Evolutionary conservation across 345 rosid genomes (phyloP).

Genomic region (Erucastrum elatum): DNA sequence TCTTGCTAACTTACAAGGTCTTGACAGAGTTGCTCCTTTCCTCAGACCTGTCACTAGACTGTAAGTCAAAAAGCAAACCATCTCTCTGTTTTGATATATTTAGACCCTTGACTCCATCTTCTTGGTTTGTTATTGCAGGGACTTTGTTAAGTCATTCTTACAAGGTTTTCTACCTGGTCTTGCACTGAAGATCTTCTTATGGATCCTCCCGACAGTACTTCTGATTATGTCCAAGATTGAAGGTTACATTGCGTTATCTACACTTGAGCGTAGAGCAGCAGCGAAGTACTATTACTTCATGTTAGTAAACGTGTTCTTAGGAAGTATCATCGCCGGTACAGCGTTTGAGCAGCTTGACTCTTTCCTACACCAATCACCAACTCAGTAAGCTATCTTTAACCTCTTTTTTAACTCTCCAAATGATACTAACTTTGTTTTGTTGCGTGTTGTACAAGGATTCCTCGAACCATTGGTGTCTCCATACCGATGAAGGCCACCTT

Average conservation of each 20-base stretch:
- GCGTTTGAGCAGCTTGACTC: slow-evolving; percentile 87
- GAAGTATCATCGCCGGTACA: slow-evolving; percentile 91
- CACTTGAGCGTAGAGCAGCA: slow-evolving; percentile 78
- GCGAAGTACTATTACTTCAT: slow-evolving; percentile 92
- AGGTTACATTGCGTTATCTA: slow-evolving; percentile 79
- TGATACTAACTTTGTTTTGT: neutral
- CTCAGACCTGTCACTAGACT: slow-evolving; percentile 85
- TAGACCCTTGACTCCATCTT: neutral
- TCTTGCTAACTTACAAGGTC: slow-evolving; percentile 94
- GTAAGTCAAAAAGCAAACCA: slow-evolving; percentile 50
- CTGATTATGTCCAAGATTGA: slow-evolving; percentile 95
- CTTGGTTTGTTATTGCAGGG: slow-evolving; percentile 50
- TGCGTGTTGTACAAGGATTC: slow-evolving; percentile 64
- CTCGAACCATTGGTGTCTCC: slow-evolving; percentile 92
- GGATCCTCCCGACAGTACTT: slow-evolving; percentile 67
- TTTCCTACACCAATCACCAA: slow-evolving; percentile 87
- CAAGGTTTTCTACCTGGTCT: slow-evolving; percentile 98
- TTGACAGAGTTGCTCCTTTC: slow-evolving; percentile 88
- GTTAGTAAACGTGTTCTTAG: slow-evolving; percentile 96
- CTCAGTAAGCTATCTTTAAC: slow-evolving; percentile 58
- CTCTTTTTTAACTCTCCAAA: neutral
- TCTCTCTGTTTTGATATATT: too few species aligned
- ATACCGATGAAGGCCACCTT: slow-evolving; percentile 99
- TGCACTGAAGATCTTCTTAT: slow-evolving; percentile 82
- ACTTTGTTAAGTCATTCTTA: slow-evolving; percentile 87